These are phyloP conservation scores for Ophiostoma ips DNA, from an alignment of 2,329 filamentous ascomycete genomes.

Conservation along the genomic window DNA sequence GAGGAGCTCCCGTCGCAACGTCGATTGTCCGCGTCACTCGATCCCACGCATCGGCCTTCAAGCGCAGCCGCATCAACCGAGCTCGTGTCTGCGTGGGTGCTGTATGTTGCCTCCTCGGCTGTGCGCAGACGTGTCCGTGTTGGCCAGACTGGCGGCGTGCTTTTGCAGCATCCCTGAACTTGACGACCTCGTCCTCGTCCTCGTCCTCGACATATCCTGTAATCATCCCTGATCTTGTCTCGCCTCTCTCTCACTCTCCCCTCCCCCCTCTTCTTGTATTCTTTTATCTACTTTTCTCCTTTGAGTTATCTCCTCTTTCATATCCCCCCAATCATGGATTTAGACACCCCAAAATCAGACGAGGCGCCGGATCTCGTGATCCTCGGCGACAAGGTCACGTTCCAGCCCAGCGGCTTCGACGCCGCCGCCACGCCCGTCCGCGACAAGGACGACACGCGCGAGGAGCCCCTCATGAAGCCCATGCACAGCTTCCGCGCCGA, in stretches of 20 bases:
- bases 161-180: background rate
- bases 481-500: conserved; percentile 74
- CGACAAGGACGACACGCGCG: conserved; percentile 38
- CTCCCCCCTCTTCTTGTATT: too few species aligned
- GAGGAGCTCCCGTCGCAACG: background rate
- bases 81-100: too few species aligned
- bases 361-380: conserved; percentile 67
- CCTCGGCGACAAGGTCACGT: conserved; percentile 56
- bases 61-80: too few species aligned
- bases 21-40: background rate
- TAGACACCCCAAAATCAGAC: conserved; percentile 28
- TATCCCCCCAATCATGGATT: conserved; percentile 10
- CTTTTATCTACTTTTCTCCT: too few species aligned
- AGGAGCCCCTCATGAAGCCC: conserved; percentile 62
- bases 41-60: background rate
- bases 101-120: too few species aligned
- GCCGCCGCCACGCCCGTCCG: conserved; percentile 22
- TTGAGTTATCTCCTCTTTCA: background rate
- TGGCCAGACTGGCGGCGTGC: too few species aligned
- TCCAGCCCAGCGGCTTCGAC: conserved; percentile 57
- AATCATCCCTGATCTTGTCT: too few species aligned
- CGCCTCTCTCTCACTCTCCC: too few species aligned
- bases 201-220: too few species aligned
- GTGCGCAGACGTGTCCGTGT: too few species aligned
- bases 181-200: too few species aligned